Evolutionary conservation across 257 asterid genomes (phyloP), one percentile per base, ranked within the genome.

Genomic region (Lycium barbarum): DNA sequence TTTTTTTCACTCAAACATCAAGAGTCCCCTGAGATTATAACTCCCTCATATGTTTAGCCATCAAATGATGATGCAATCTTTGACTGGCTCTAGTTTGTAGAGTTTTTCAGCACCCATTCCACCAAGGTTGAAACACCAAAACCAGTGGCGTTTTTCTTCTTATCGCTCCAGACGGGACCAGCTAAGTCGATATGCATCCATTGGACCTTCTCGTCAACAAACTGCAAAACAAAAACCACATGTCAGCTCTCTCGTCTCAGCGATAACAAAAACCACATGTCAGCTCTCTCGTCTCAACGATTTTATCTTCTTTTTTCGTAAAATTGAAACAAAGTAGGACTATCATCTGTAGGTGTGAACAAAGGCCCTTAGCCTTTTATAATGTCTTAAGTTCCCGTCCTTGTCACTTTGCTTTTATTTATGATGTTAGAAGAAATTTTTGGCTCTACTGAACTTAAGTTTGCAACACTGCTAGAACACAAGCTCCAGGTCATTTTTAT

Each of bases 171-270:
- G 40, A 96, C 98, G 5, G 98, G 99, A 11, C 97, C 99, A 61
- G 98, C 97, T 87, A 96, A 84, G 93, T 96, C 99, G 12, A 96
- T 93, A 66, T 96, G 99, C 99, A 96, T 89, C 99, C 99, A 96
- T 33, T 93, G 93, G 74, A 95, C 99, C 89, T 95, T 96, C 92
- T 95, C 99, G 61, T 95, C 94, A 33, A 96, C 99, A 92, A 96
- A 96, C 99, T 94, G 97, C 93, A 84, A 83, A 11, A 17, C 18
- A 1, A 0, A 36, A 49, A 26, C 13, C 22, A 65, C 35, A 5
- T 85, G 79, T 81, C 58, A 78, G 7, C 68, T 71, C 47, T 58
- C 68, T 40, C 11, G 12, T 62, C 18, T 26, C 82, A 51, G 26
- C 36, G n/a, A 47, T n/a, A n/a, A n/a, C n/a, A n/a, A n/a, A n/a